Percentiles rank a stretch among this genome's conserved stretches.
Evolutionary conservation across 2,329 filamentous ascomycete species (phyloP).

Genomic region (Penicillium sp.): DNA sequence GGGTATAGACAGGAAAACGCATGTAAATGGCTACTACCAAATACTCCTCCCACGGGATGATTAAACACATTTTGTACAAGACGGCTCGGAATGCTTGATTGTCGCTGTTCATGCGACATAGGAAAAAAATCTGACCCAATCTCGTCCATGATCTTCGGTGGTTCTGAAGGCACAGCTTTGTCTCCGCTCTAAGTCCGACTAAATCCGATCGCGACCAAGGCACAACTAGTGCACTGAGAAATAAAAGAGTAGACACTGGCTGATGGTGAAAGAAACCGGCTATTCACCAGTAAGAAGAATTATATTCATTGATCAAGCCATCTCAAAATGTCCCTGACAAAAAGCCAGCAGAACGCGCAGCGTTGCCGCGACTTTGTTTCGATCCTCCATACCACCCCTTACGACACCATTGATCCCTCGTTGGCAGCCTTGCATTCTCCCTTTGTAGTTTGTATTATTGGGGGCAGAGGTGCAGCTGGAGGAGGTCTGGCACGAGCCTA

Average conservation of each 20-base stretch:
- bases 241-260: not conserved
- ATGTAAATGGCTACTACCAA: no score
- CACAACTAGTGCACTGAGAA: not conserved
- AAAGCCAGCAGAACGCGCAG: conserved; percentile 19
- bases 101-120: no score
- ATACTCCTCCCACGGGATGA: no score
- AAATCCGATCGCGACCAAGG: not conserved
- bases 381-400: conserved; percentile 20
- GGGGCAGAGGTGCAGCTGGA: conserved; percentile 42
- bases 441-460: conserved; percentile 41
- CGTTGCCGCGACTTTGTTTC: conserved; percentile 17
- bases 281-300: no score
- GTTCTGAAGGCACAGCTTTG: not conserved
- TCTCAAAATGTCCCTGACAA: conserved; percentile 8
- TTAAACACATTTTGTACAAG: no score
- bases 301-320: no score
- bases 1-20: no score
- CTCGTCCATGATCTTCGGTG: not conserved
- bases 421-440: conserved; percentile 25
- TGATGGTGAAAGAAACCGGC: not conserved
- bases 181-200: conserved; percentile 1
- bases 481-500: conserved; percentile 39
- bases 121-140: no score
- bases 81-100: no score
- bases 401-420: conserved; percentile 25